phyloP scores from a whole-genome alignment of 78 protist genomes.

The Dictyostelium brefeldianum region DNA sequence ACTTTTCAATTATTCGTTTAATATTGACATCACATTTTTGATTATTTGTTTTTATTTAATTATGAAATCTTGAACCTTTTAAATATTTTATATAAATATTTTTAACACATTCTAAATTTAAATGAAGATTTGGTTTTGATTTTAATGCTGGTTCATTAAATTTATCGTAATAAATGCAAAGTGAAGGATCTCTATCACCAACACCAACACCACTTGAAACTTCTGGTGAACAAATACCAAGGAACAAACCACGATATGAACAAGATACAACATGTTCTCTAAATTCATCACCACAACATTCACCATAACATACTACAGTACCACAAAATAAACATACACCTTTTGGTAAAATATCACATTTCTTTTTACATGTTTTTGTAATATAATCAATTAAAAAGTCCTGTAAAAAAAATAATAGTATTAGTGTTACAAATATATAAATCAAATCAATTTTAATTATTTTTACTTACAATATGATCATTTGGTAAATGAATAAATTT shows the following conservation, averaged over 20 bases:
- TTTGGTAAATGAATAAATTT: constrained; percentile 54
- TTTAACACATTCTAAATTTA: background rate
- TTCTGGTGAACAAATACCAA: constrained; percentile 40
- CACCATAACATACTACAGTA: constrained; percentile 19
- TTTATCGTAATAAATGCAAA: constrained; percentile 45
- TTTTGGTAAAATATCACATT: constrained; percentile 46
- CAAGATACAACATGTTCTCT: constrained; percentile 11
- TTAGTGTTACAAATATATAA: background rate
- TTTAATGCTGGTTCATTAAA: constrained; percentile 40
- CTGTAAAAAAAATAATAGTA: background rate
- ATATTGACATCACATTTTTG: too few relatives aligned
- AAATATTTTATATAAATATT: constrained; percentile 41
- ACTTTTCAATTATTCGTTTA: too few relatives aligned
- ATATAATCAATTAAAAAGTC: constrained; percentile 44
- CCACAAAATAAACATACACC: constrained; percentile 73
- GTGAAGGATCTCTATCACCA: background rate
- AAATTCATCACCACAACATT: constrained; percentile 48
- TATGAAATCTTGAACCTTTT: constrained; percentile 12
- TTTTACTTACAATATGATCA: constrained; percentile 47
- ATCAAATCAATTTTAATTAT: background rate
- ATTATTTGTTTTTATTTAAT: too few relatives aligned
- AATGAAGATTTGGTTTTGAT: constrained; percentile 54
- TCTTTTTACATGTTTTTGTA: constrained; percentile 23
- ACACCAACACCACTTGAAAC: background rate
- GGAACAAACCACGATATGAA: background rate